These are phyloP conservation scores for Amesomyces nigricolor DNA, from an alignment of 2,329 filamentous ascomycete species.

Conservation along the genomic window DNA sequence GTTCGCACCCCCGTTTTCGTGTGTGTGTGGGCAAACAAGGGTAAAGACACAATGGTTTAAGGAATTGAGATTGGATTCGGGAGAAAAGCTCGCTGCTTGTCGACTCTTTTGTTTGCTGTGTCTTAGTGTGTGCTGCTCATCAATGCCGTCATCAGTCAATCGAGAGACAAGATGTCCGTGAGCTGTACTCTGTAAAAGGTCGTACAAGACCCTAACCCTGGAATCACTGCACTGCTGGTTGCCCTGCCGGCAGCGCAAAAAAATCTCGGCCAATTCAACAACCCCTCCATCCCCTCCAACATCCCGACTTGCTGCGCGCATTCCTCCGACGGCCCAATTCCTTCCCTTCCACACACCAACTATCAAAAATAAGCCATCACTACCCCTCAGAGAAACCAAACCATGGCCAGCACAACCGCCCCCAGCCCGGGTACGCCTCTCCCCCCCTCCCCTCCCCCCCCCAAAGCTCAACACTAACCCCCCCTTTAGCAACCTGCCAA, in stretches of 20 bases:
- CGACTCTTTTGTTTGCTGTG: too few relatives aligned
- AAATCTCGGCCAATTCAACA: conserved; percentile 15
- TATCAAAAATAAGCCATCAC: too few relatives aligned
- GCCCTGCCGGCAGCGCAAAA: conserved; percentile 9
- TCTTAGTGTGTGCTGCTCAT: too few relatives aligned
- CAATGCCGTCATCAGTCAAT: neutral
- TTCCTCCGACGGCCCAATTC: neutral
- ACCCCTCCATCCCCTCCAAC: conserved; percentile 19
- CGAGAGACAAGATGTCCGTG: neutral
- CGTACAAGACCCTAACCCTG: conserved; percentile 16
- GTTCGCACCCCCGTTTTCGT: too few relatives aligned
- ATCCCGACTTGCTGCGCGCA: neutral
- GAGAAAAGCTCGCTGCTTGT: too few relatives aligned
- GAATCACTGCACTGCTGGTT: neutral
- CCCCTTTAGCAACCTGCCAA: conserved; percentile 47
- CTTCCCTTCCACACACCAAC: neutral
- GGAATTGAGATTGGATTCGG: too few relatives aligned
- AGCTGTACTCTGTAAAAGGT: neutral
- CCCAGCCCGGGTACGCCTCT: conserved; percentile 17
- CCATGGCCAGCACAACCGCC: conserved; percentile 10
- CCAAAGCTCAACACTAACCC: conserved; percentile 9
- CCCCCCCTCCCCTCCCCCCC: neutral
- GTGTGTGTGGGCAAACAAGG: too few relatives aligned
- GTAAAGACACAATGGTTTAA: too few relatives aligned
- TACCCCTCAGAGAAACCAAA: neutral